Evolutionary conservation across 2,329 filamentous ascomycete species (phyloP).

Genomic region (Helotiales sp.): DNA sequence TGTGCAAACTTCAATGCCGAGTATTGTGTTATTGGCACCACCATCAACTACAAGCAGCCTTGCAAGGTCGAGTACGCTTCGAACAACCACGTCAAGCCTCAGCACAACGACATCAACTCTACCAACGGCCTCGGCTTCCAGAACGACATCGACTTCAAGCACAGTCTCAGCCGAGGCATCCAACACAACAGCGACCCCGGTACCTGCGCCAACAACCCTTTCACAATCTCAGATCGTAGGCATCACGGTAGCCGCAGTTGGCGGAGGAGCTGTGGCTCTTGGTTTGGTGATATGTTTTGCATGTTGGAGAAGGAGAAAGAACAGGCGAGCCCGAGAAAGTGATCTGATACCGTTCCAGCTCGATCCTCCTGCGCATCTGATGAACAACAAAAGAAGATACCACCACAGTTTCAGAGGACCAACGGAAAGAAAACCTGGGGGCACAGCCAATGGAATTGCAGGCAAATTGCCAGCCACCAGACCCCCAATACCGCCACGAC

Average conservation of each 20-base stretch:
- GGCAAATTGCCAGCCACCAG: slow-evolving; percentile 24
- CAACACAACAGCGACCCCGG: neutral
- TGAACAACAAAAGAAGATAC: slow-evolving; percentile 19
- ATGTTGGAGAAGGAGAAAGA: slow-evolving; percentile 37
- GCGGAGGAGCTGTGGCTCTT: slow-evolving; percentile 49
- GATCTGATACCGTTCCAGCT: slow-evolving; percentile 35
- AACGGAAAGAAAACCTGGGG: slow-evolving; percentile 22
- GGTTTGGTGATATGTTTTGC: slow-evolving; percentile 43
- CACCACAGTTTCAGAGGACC: slow-evolving; percentile 21
- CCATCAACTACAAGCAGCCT: slow-evolving; percentile 14
- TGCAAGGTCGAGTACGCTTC: neutral
- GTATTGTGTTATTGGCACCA: slow-evolving; percentile 35
- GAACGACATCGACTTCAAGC: slow-evolving; percentile 16
- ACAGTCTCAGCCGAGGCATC: slow-evolving; percentile 23
- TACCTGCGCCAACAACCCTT: slow-evolving; percentile 3
- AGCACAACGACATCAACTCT: neutral
- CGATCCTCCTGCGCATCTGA: slow-evolving; percentile 26
- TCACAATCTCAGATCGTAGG: slow-evolving; percentile 51
- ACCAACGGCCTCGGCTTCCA: slow-evolving; percentile 9
- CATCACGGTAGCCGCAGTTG: slow-evolving; percentile 55
- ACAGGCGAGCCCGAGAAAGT: slow-evolving; percentile 30
- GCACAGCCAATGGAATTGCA: slow-evolving; percentile 26
- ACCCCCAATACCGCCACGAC: slow-evolving; percentile 27
- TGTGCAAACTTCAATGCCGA: slow-evolving; percentile 38
- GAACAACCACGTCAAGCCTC: neutral